phyloP scores from a whole-genome alignment of 78 protist species.

The Dictyostelium brefeldianum region DNA sequence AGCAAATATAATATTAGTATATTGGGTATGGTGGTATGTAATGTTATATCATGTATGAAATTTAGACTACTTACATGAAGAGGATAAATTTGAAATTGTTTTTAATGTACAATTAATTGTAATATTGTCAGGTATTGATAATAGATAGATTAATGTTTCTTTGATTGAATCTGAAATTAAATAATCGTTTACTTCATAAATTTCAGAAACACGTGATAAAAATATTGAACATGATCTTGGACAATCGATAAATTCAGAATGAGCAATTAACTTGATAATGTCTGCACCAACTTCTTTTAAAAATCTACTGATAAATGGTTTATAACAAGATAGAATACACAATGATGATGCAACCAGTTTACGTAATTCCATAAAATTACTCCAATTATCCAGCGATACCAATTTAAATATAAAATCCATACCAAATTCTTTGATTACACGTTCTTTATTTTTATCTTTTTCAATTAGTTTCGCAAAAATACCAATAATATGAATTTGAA shows the following conservation, averaged over 20 bases:
- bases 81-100: slow-evolving; percentile 52
- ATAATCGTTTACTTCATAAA: slow-evolving; percentile 18
- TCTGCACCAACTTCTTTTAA: slow-evolving; percentile 33
- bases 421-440: slow-evolving; percentile 55
- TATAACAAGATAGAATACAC: slow-evolving; percentile 29
- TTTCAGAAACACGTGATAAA: slow-evolving; percentile 61
- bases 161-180: slow-evolving; percentile 29
- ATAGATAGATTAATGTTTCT: slow-evolving; percentile 43
- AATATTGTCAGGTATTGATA: slow-evolving; percentile 38
- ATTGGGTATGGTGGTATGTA: too few relatives aligned
- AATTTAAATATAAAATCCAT: slow-evolving; percentile 59
- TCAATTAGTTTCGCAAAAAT: slow-evolving; percentile 43
- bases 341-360: slow-evolving; percentile 45
- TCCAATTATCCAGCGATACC: slow-evolving; percentile 64
- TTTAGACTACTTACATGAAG: slow-evolving; percentile 33
- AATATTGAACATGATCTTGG: slow-evolving; percentile 60
- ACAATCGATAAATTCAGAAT: slow-evolving; percentile 62
- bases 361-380: slow-evolving; percentile 42
- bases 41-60: neutral
- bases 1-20: neutral
- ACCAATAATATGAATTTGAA: slow-evolving; percentile 63
- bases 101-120: slow-evolving; percentile 55
- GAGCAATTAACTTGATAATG: neutral
- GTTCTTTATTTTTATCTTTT: slow-evolving; percentile 67
- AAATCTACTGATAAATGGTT: slow-evolving; percentile 46